Percentiles rank a stretch among this genome's conserved stretches.
Evolutionary conservation across 2,329 filamentous ascomycete species (phyloP).

Genomic region (Juglanconis sp.): DNA sequence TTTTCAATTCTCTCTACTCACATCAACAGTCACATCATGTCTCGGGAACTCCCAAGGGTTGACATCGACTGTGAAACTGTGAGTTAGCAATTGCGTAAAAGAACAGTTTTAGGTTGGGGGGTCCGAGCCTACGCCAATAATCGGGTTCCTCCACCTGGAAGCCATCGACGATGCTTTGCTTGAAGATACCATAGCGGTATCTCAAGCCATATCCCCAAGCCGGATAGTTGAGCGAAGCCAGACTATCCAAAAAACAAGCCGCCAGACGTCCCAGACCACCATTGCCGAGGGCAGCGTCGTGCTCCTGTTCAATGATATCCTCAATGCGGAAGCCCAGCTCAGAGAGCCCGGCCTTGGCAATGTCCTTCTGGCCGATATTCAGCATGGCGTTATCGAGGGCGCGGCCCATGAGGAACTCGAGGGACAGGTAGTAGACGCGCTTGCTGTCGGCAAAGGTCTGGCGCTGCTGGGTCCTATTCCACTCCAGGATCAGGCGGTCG

Average conservation of each 20-base stretch:
- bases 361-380: slow-evolving; percentile 84
- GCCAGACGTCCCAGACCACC: slow-evolving; percentile 92
- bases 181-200: slow-evolving; percentile 98
- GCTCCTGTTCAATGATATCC: slow-evolving; percentile 90
- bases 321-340: slow-evolving; percentile 97
- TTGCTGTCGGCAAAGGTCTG: slow-evolving; percentile 90
- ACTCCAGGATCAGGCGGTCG: slow-evolving; percentile 88
- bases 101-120: no score
- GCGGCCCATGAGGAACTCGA: slow-evolving; percentile 97
- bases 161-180: slow-evolving; percentile 96
- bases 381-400: slow-evolving; percentile 98
- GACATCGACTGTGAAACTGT: slow-evolving; percentile 58
- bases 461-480: slow-evolving; percentile 97
- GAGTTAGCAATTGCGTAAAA: neutral
- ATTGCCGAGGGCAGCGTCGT: slow-evolving; percentile 94
- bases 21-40: slow-evolving; percentile 90
- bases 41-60: slow-evolving; percentile 99
- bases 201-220: slow-evolving; percentile 96
- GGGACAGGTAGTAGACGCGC: slow-evolving; percentile 92
- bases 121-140: slow-evolving; percentile 64
- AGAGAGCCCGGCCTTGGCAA: slow-evolving; percentile 75
- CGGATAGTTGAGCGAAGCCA: slow-evolving; percentile 90
- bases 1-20: slow-evolving; percentile 34
- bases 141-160: slow-evolving; percentile 98
- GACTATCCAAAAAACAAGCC: slow-evolving; percentile 93